Percentiles rank a stretch among this genome's conserved stretches.
Evolutionary conservation across 768 basidiomycete genomes (phyloP).

Genomic region (Lepiota subincarnata): DNA sequence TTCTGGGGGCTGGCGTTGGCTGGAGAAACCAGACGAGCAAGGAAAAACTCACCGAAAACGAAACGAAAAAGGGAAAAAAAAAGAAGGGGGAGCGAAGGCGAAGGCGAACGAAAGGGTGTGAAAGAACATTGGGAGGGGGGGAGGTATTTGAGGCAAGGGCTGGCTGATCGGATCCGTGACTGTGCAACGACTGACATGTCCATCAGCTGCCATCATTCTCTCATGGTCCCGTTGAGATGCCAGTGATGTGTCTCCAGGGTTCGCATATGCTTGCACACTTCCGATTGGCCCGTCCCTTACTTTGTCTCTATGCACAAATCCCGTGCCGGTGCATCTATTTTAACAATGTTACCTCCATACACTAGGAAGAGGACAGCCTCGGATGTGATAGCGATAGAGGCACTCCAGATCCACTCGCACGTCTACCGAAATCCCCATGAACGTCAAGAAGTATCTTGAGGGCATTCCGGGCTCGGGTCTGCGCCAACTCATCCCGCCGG

Average conservation of each 20-base stretch:
- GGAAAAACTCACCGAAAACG: conserved; percentile 35
- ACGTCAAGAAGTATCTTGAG: conserved; percentile 88
- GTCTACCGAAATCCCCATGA: conserved; percentile 81
- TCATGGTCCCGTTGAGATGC: conserved; percentile 19
- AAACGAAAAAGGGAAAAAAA: conserved; percentile 27
- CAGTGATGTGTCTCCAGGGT: conserved; percentile 13
- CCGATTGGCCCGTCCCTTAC: conserved; percentile 16
- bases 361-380: conserved; percentile 28
- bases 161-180: conserved; percentile 22
- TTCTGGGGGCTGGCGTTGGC: conserved; percentile 32
- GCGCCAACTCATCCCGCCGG: conserved; percentile 77
- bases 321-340: conserved; percentile 17
- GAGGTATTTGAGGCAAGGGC: conserved; percentile 32
- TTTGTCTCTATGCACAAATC: conserved; percentile 6
- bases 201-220: conserved; percentile 30
- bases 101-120: conserved; percentile 36
- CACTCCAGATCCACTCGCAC: conserved; percentile 39
- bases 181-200: conserved; percentile 33
- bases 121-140: conserved; percentile 14
- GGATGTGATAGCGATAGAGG: conserved; percentile 38
- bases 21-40: conserved; percentile 29
- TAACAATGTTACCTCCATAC: conserved; percentile 14
- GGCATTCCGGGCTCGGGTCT: conserved; percentile 90
- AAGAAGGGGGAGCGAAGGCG: conserved; percentile 33
- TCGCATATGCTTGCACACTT: conserved; percentile 16